Evolutionary conservation across 305 asterid species (phyloP).

Genomic region (Solanum hybrid): DNA sequence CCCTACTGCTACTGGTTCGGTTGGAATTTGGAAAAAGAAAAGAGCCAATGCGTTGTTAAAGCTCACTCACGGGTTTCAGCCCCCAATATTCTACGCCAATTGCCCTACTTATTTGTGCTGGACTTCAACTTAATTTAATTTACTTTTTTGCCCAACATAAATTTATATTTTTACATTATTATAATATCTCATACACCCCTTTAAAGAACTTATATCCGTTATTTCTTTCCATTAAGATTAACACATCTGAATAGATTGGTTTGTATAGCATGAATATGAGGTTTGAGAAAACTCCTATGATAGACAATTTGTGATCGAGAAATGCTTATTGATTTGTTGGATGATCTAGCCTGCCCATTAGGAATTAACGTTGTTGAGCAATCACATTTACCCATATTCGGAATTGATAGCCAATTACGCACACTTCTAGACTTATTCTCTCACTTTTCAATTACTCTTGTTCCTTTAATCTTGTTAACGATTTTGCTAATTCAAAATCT

Average conservation of each 20-base stretch:
- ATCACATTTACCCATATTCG: neutral
- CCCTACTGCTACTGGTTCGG: neutral
- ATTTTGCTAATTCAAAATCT: neutral
- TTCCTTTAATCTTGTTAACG: no score
- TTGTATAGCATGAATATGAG: neutral
- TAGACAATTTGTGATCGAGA: neutral
- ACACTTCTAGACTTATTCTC: neutral
- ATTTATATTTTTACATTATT: neutral
- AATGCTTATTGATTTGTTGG: neutral
- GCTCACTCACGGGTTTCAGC: neutral
- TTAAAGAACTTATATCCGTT: neutral
- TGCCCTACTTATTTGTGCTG: neutral
- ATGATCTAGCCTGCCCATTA: neutral
- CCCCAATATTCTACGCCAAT: neutral
- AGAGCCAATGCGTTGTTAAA: neutral
- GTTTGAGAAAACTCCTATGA: neutral
- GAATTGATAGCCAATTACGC: neutral
- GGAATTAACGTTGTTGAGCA: neutral
- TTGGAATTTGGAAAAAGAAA: neutral
- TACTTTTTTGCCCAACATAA: neutral
- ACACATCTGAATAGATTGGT: neutral
- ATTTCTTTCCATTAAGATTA: neutral
- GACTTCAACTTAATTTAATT: neutral
- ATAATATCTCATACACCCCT: neutral
- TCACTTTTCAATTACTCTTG: neutral